Evolutionary conservation across 2,329 filamentous ascomycete species (phyloP), one percentile per base, ranked within the genome.

Genomic region (Camptophora hylomeconis): DNA sequence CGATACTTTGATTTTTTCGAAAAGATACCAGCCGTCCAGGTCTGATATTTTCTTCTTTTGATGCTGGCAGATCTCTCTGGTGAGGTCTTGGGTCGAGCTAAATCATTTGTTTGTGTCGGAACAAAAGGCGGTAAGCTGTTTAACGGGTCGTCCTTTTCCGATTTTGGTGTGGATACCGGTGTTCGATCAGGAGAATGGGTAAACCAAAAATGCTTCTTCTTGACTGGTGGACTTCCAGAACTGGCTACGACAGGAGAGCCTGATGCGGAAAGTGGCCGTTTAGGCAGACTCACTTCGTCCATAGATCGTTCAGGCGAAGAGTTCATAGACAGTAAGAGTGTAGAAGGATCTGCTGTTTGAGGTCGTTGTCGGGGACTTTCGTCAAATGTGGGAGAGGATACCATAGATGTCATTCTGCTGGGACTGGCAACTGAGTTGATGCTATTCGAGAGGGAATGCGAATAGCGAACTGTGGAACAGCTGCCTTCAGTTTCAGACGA

Each of bases 401-500:
- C 39, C n/a, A 40, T 39, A 11, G 54, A 44, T 10, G 57, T 51
- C 7, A 53, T 51, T 7, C 63, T 65, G 8, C 65, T 67, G 7
- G 65, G 50, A 28, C 79, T 81, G 4, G 38, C 40, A 14, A 87
- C 63, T 0, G 81, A 92, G 4, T 80, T 84, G 25, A 89, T 73
- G 52, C 80, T 92, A 33, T 77, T 79, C 15, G 79, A 79, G 18
- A 81, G 65, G 2, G 76, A 81, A 50, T 87, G 81, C 4, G 73
- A 71, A 3, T 67, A 67, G 21, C 73, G 69, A 11, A 75, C 66
- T 1, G 80, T 83, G 2, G 65, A 65, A 30, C 72, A 59, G 3
- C 79, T 89, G 47, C 76, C 84, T 24, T 82, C 77, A 0, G 81
- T 83, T 49, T 89, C 83, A 12, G 75, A 86, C 2, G 83, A 92